Evolutionary conservation across 208 protist genomes (phyloP), one percentile per base, ranked within the genome.

Genomic region (Crithidia bombi): DNA sequence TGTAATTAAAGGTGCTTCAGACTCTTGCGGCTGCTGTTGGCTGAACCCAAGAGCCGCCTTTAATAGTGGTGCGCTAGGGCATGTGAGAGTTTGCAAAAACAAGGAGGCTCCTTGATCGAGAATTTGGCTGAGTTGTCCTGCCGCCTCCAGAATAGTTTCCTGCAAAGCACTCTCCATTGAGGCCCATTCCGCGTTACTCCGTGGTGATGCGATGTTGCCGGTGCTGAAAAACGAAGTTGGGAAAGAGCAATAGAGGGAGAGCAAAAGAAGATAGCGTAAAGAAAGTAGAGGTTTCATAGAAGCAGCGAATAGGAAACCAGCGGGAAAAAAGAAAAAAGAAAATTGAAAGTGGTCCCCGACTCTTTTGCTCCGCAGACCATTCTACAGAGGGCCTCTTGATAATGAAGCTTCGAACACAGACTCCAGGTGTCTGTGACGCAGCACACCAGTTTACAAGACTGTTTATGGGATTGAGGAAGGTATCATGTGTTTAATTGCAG

Each of bases 41-140:
- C 36, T 43, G 26, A 73, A 66, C 1, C 68, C 68, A 5, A 73
- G 33, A 10, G 38, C 57, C 3, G 35, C 14, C 19, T 41, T 73
- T 5, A 66, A 7, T n/a, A 28, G 4, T 25, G 57, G 28, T 0
- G 50, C 14, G 19, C 23, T 26, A 0, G 26, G 19, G 26, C 17
- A 36, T 32, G 1, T 39, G 12, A 73, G 41, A 23, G 35, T 50
- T 2, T 61, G 26, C 1, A 62, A 2, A 21, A 36, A 66, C 12
- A 73, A 19, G 0, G 0, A 4, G 0, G 47, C 38, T 3, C 50
- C 68, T 5, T 12, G 19, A 10, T 49, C 12, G 10, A 73, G 30
- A 15, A 71, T 49, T 1, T 26, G 9, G n/a, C 67, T 47, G 7
- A 75, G 51, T 10, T 75, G 38, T 5, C 28, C 32, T 30, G 61